Evolutionary conservation across 2,329 filamentous ascomycete genomes (phyloP), one percentile per base, ranked within the genome.

Genomic region (Coniochaeta sp.): DNA sequence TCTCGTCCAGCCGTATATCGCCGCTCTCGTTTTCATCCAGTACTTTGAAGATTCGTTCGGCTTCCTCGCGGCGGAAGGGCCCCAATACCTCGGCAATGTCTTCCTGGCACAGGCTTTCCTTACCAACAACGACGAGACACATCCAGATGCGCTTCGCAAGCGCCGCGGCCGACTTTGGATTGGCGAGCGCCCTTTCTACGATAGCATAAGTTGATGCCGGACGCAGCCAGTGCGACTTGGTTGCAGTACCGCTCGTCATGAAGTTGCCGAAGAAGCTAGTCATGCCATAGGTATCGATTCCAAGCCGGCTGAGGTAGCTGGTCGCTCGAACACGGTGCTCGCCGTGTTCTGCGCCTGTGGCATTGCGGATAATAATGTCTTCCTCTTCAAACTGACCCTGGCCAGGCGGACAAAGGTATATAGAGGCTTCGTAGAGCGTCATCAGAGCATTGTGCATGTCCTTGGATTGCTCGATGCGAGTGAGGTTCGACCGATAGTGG

Each of bases 71-170:
- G 1, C 65, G 60, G 59, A 66, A 66, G 0, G 66, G 65, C 0
- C 68, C 68, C 12, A 70, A 62, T 9, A 70, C 66, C 50, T 70
- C 68, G 52, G 62, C 63, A 16, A 70, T 66, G 58, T 70, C 66
- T 17, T 65, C 59, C 2, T 60, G 60, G 5, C 61, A 63, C 16
- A 70, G 59, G 7, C 57, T 60, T 1, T 65, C 61, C 44, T 62
- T 65, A 22, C 67, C 68, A 4, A 64, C 36, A 12, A 64, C 59
- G 4, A 67, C 68, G n/a, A 70, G 63, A 0, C 68, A 69, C 61
- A 67, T 63, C 69, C 69, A 71, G 32, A 70, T 68, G 16, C 69
- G 65, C n/a, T 64, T 59, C 9, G 62, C 68, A 26, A 71, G 61
- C 5, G 69, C 69, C 1, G 62, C 62, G 2, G 69, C 68, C 1